Evolutionary conservation across 2,329 filamentous ascomycete genomes (phyloP).

Genomic region (Alternaria ethzedia): DNA sequence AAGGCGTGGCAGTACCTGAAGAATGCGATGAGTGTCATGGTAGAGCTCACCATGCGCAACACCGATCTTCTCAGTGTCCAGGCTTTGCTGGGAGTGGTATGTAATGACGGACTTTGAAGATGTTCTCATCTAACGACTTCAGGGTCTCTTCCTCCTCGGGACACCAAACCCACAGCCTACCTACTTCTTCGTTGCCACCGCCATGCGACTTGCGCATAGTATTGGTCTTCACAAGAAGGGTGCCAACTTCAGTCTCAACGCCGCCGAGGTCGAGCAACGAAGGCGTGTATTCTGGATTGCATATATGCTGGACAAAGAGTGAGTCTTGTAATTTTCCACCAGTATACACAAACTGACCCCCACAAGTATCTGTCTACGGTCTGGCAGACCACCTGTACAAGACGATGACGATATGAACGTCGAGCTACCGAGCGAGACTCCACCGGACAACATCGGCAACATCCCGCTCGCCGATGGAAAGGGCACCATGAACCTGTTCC

Average conservation of each 20-base stretch:
- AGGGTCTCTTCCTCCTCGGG: slow-evolving; percentile 88
- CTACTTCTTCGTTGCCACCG: slow-evolving; percentile 88
- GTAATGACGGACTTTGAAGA: slow-evolving; percentile 14
- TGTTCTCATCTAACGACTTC: slow-evolving; percentile 20
- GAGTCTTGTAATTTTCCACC: slow-evolving; percentile 25
- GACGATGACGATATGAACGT: slow-evolving; percentile 93
- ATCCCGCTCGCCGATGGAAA: slow-evolving; percentile 89
- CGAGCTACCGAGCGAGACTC: slow-evolving; percentile 88
- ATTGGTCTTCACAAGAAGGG: slow-evolving; percentile 95
- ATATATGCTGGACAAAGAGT: slow-evolving; percentile 76
- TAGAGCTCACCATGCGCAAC: slow-evolving; percentile 93
- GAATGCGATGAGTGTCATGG: slow-evolving; percentile 92
- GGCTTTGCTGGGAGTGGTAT: slow-evolving; percentile 84
- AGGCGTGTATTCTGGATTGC: slow-evolving; percentile 80
- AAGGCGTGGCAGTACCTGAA: slow-evolving; percentile 96
- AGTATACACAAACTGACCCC: slow-evolving; percentile 20
- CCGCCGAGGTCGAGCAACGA: slow-evolving; percentile 90
- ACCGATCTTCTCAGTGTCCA: slow-evolving; percentile 95
- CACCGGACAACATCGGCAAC: slow-evolving; percentile 90
- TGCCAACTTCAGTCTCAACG: slow-evolving; percentile 90
- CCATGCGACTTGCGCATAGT: slow-evolving; percentile 87
- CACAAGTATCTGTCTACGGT: slow-evolving; percentile 68
- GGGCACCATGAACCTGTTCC: slow-evolving; percentile 93
- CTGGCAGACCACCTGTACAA: slow-evolving; percentile 73
- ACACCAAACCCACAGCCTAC: slow-evolving; percentile 96